These are phyloP conservation scores for Sporothrix brunneoviolacea DNA, from an alignment of 2,329 filamentous ascomycete genomes.

Conservation along the genomic window DNA sequence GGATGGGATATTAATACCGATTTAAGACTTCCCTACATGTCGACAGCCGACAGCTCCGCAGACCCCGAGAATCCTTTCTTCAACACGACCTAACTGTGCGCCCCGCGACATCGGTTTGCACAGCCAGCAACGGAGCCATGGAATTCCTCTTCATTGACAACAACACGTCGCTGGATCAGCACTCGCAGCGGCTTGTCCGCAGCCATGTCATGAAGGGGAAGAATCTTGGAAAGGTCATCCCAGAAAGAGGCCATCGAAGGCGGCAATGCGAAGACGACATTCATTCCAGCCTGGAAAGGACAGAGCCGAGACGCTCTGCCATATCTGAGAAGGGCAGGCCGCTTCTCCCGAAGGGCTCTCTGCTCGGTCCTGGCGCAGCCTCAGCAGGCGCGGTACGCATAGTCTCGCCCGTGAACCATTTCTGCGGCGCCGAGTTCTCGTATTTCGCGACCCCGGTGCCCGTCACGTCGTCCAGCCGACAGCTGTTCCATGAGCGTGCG, in stretches of 20 bases:
- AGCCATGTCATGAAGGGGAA: constrained; percentile 6
- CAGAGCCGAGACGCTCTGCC: background rate
- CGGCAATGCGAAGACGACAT: background rate
- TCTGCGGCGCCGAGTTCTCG: background rate
- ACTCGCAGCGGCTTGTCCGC: background rate
- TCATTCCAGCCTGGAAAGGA: background rate
- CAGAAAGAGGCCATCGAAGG: background rate
- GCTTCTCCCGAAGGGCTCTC: background rate
- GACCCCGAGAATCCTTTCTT: too few species aligned
- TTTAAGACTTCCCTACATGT: too few species aligned
- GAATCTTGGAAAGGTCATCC: constrained; percentile 1
- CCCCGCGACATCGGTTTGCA: too few species aligned
- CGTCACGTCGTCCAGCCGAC: background rate
- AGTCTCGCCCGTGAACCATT: background rate
- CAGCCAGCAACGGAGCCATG: background rate
- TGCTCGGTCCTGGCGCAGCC: background rate
- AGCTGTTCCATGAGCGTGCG: constrained; percentile 4
- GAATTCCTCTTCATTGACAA: constrained; percentile 4
- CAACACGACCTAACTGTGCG: too few species aligned
- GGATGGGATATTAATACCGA: too few species aligned
- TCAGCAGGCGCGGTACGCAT: background rate
- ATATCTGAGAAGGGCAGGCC: background rate
- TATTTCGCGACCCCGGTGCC: constrained; percentile 6
- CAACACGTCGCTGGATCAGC: background rate
- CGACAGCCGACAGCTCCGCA: too few species aligned